These are phyloP conservation scores for Talaromyces thailandensis DNA, from an alignment of 495 filamentous ascomycete species.

Conservation along the genomic window DNA sequence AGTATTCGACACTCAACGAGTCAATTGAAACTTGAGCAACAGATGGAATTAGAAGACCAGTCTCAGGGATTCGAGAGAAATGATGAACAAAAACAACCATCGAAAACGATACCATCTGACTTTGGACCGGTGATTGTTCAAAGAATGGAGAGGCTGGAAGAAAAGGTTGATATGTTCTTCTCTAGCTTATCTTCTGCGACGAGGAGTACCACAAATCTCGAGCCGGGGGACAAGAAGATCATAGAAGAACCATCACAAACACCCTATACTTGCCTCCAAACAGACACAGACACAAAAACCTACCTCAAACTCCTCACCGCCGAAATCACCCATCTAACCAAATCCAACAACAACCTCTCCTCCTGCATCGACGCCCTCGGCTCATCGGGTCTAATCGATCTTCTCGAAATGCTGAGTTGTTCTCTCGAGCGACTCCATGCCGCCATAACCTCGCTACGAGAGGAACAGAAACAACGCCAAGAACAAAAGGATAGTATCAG, in stretches of 20 bases:
- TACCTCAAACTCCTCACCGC: background rate
- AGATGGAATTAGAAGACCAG: background rate
- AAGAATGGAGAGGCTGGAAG: constrained; percentile 2
- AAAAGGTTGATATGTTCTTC: background rate
- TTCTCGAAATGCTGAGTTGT: background rate
- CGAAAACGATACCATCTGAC: background rate
- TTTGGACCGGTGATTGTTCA: background rate
- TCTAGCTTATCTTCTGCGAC: background rate
- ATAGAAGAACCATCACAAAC: background rate
- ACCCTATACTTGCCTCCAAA: background rate
- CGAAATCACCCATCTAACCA: background rate
- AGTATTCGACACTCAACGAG: background rate
- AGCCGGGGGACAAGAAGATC: background rate
- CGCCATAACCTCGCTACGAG: background rate
- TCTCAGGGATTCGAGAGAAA: background rate
- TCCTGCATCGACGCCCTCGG: background rate
- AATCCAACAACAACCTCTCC: constrained; percentile 3
- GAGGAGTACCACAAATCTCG: background rate
- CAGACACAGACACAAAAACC: background rate
- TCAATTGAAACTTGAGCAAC: background rate
- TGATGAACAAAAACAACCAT: background rate
- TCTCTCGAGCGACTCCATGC: background rate
- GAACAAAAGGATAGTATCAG: background rate
- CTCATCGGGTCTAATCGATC: background rate
- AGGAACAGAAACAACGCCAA: background rate